Conservation (phyloP, 2,329 filamentous ascomycete species). For the Epichloe scottii region DNA sequence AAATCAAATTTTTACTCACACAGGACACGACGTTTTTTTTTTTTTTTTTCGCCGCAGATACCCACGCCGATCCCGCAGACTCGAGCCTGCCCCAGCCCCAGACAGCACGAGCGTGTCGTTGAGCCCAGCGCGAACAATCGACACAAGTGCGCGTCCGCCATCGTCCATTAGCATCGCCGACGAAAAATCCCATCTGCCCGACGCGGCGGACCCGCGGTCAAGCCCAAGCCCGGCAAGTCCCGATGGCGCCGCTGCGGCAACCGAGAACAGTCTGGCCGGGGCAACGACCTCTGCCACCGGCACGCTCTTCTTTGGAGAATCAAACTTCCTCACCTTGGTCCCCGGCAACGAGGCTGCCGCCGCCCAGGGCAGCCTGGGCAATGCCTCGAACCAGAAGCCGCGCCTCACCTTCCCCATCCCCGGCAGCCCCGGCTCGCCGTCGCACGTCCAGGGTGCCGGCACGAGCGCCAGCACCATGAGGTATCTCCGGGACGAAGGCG, state of each 20-base stretch:
- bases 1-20: too few species aligned
- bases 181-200: background rate
- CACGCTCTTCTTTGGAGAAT: constrained; percentile 25
- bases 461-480: constrained; percentile 35
- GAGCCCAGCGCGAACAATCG: background rate
- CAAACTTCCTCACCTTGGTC: constrained; percentile 25
- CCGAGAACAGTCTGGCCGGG: background rate
- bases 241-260: constrained; percentile 1
- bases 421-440: constrained; percentile 14
- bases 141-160: background rate
- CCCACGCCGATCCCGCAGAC: constrained; percentile 11
- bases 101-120: constrained; percentile 4
- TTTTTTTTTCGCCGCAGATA: constrained; percentile 12
- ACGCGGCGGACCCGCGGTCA: background rate
- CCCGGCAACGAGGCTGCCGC: constrained; percentile 12
- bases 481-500: constrained; percentile 32
- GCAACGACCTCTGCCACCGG: constrained; percentile 13
- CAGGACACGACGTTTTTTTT: background rate
- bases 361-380: background rate
- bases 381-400: constrained; percentile 9
- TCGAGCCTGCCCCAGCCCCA: constrained; percentile 8
- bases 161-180: constrained; percentile 4
- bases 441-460: constrained; percentile 15
- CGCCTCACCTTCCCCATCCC: constrained; percentile 19
- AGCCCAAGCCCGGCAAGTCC: background rate